Evolutionary conservation across 768 basidiomycete genomes (phyloP).

Genomic region (Termitomyces sp.): DNA sequence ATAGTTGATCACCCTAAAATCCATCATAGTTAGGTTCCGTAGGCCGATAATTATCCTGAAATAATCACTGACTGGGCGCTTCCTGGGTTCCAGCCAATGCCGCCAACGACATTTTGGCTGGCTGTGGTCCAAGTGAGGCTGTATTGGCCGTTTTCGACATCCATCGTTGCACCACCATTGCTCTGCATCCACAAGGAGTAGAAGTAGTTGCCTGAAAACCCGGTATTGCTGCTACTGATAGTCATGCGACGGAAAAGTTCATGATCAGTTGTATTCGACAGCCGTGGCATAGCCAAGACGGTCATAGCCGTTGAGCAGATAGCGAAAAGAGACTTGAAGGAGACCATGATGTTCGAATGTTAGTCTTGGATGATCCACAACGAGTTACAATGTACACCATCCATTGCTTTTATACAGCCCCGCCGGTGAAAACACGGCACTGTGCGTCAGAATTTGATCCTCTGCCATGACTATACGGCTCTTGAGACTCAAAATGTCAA

Average conservation of each 20-base stretch:
- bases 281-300: conserved; percentile 15
- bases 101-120: conserved; percentile 34
- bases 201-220: conserved; percentile 30
- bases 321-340: conserved; percentile 11
- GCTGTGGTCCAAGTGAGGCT: conserved; percentile 27
- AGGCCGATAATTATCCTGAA: neutral
- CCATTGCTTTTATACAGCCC: neutral
- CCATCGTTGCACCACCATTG: conserved; percentile 26
- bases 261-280: conserved; percentile 15
- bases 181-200: conserved; percentile 36
- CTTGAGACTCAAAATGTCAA: neutral
- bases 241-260: conserved; percentile 12
- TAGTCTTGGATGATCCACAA: neutral
- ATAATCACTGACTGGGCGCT: conserved; percentile 20
- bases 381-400: neutral
- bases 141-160: conserved; percentile 29
- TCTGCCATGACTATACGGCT: neutral
- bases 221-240: conserved; percentile 22
- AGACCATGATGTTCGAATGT: conserved; percentile 3
- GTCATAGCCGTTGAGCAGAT: conserved; percentile 16
- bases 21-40: neutral
- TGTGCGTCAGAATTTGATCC: neutral
- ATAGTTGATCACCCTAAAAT: conserved; percentile 32
- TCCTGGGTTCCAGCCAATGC: conserved; percentile 37
- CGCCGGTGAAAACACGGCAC: neutral